Conservation (phyloP, 2,329 filamentous ascomycete genomes). For the Neofusicoccum cordaticola region DNA sequence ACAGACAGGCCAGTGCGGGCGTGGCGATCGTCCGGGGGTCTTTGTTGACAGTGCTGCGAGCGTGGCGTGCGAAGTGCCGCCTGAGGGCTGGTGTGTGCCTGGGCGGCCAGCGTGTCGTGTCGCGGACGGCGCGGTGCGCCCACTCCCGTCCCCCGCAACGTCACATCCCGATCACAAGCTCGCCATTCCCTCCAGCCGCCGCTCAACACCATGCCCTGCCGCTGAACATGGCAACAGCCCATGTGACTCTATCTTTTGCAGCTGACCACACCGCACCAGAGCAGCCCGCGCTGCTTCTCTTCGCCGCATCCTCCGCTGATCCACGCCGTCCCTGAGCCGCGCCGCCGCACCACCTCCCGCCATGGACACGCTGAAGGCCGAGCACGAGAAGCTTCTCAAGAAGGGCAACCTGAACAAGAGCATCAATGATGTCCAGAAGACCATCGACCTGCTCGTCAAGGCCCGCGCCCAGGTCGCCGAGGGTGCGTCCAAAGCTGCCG, state of each 20-base stretch:
- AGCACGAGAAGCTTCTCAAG: slow-evolving; percentile 69
- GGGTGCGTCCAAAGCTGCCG: slow-evolving; percentile 40
- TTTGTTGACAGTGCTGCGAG: background rate
- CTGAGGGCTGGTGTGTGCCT: background rate
- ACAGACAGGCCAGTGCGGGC: background rate
- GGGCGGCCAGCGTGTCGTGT: background rate
- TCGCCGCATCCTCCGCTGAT: background rate
- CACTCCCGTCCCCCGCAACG: slow-evolving; percentile 2
- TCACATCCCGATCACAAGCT: slow-evolving; percentile 18
- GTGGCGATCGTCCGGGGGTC: slow-evolving; percentile 1
- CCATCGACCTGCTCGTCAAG: slow-evolving; percentile 71
- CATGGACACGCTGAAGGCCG: slow-evolving; percentile 68
- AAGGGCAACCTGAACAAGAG: slow-evolving; percentile 67
- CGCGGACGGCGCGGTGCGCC: slow-evolving; percentile 1
- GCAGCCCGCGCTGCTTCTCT: background rate
- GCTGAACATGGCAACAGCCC: slow-evolving; percentile 16
- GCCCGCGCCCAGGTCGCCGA: slow-evolving; percentile 71
- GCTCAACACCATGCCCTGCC: slow-evolving; percentile 11
- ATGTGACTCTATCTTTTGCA: slow-evolving; percentile 4
- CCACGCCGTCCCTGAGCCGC: background rate
- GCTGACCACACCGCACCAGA: background rate
- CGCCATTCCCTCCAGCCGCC: slow-evolving; percentile 1
- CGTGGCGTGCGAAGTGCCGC: background rate
- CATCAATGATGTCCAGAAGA: slow-evolving; percentile 76
- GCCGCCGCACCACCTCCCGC: slow-evolving; percentile 11